Percentiles rank a stretch among this genome's conserved stretches.
These are phyloP conservation scores for Amesomyces nigricolor DNA, from an alignment of 2,329 filamentous ascomycete genomes.

Conservation along the genomic window DNA sequence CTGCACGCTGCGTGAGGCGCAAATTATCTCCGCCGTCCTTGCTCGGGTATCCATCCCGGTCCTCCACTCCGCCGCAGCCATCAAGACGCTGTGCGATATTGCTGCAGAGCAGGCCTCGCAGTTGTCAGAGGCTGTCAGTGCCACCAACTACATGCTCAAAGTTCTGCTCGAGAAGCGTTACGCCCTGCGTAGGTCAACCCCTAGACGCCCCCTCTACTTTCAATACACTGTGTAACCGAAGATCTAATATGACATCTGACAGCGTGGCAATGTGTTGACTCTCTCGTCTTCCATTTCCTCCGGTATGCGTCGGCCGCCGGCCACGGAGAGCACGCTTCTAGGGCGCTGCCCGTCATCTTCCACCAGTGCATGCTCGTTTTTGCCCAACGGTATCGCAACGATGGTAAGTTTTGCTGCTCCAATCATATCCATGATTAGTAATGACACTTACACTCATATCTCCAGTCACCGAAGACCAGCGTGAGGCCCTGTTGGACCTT, in stretches of 20 bases:
- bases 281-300: constrained; percentile 92
- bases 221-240: neutral
- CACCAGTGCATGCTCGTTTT: constrained; percentile 91
- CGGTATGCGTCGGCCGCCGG: constrained; percentile 61
- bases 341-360: constrained; percentile 85
- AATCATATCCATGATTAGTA: neutral
- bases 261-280: constrained; percentile 72
- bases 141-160: constrained; percentile 93
- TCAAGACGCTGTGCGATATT: constrained; percentile 91
- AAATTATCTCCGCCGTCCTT: constrained; percentile 84
- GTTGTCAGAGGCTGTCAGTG: constrained; percentile 79
- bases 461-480: constrained; percentile 74
- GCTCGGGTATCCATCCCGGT: constrained; percentile 82
- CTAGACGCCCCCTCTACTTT: no score
- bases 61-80: constrained; percentile 82
- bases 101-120: constrained; percentile 81
- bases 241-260: constrained; percentile 7
- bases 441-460: constrained; percentile 9
- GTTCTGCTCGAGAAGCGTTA: constrained; percentile 95
- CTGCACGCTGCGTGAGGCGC: constrained; percentile 88
- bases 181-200: constrained; percentile 54
- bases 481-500: constrained; percentile 83
- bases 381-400: constrained; percentile 89
- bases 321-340: constrained; percentile 44
- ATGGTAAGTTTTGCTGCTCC: constrained; percentile 42